phyloP scores from a whole-genome alignment of 441 rosid genomes.

The Cnidoscolus chayamansa region DNA sequence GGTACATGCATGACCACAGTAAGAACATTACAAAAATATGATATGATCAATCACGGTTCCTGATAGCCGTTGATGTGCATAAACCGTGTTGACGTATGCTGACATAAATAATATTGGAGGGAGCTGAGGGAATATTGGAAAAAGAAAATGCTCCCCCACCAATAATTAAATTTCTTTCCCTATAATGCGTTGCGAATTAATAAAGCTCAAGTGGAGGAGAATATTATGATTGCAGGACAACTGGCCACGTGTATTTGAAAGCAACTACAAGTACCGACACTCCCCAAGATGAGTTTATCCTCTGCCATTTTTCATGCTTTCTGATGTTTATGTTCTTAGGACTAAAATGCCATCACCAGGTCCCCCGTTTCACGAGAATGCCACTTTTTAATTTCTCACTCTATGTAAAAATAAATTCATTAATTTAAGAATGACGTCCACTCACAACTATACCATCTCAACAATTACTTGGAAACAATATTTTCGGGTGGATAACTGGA shows the following conservation, averaged over 20 bases:
- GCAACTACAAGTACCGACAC: slow-evolving; percentile 31
- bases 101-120: slow-evolving; percentile 12
- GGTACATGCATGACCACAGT: slow-evolving; percentile 33
- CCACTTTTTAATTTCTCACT: background rate
- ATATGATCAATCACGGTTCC: background rate
- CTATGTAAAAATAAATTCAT: no score
- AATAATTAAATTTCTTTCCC: slow-evolving; percentile 13
- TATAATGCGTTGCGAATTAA: slow-evolving; percentile 11
- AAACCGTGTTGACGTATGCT: slow-evolving; percentile 29
- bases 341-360: slow-evolving; percentile 19
- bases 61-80: background rate
- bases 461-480: no score
- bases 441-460: no score
- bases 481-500: no score
- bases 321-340: background rate
- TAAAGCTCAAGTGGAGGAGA: slow-evolving; percentile 36
- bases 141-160: slow-evolving; percentile 10
- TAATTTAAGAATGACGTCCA: no score
- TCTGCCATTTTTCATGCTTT: slow-evolving; percentile 12
- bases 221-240: slow-evolving; percentile 32
- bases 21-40: slow-evolving; percentile 2
- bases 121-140: slow-evolving; percentile 7
- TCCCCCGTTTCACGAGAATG: background rate
- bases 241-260: slow-evolving; percentile 37
- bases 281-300: slow-evolving; percentile 21